These are phyloP conservation scores for Zygosaccharomyces rouxii DNA, from an alignment of 805 yeast species.

Conservation along the genomic window DNA sequence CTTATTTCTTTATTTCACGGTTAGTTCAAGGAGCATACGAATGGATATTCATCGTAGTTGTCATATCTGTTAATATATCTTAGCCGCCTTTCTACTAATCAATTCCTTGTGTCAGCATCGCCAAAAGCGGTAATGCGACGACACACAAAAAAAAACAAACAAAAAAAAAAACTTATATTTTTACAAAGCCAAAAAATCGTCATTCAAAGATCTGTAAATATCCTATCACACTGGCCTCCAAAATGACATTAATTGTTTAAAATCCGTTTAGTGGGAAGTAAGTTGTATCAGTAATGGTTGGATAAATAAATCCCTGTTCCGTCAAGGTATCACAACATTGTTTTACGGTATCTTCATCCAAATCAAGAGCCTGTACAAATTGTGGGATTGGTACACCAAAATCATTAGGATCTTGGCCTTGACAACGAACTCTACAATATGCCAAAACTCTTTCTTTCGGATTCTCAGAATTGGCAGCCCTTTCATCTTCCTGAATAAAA, in stretches of 20 bases:
- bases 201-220: background rate
- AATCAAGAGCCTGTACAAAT: slow-evolving; percentile 52
- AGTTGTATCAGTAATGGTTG: slow-evolving; percentile 63
- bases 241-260: slow-evolving; percentile 18
- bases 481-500: slow-evolving; percentile 42
- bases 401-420: slow-evolving; percentile 45
- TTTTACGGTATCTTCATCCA: slow-evolving; percentile 47
- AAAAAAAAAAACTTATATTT: background rate
- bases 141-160: slow-evolving; percentile 1
- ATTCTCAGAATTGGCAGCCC: slow-evolving; percentile 27
- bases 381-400: slow-evolving; percentile 72
- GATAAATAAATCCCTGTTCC: slow-evolving; percentile 65
- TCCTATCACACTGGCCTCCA: background rate
- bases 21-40: background rate
- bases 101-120: slow-evolving; percentile 6
- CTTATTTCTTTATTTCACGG: background rate
- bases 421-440: slow-evolving; percentile 45
- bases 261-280: slow-evolving; percentile 43
- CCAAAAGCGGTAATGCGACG: slow-evolving; percentile 1
- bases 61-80: background rate
- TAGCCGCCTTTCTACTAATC: background rate
- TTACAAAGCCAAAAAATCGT: slow-evolving; percentile 3
- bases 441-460: slow-evolving; percentile 44
- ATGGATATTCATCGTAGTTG: background rate
- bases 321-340: slow-evolving; percentile 50